Percentiles rank a stretch among this genome's conserved stretches.
Evolutionary conservation across 768 basidiomycete genomes (phyloP).

Genomic region (Lactarius psammicola): DNA sequence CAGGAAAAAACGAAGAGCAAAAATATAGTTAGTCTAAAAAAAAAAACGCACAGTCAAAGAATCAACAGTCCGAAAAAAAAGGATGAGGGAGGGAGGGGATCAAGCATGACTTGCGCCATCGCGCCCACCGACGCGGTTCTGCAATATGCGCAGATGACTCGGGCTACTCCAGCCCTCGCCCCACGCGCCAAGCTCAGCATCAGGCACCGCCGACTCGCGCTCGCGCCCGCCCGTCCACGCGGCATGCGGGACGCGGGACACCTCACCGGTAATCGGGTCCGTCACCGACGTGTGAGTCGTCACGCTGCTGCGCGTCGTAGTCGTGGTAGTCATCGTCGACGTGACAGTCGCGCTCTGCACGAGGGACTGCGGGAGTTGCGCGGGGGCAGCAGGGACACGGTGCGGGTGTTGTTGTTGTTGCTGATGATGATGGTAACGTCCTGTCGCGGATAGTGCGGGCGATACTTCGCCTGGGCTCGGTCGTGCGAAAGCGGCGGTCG

Average conservation of each 20-base stretch:
- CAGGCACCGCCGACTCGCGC: conserved; percentile 1
- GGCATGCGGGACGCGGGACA: conserved; percentile 33
- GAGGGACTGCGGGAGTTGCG: conserved; percentile 6
- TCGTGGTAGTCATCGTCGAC: conserved; percentile 32
- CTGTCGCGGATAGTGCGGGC: conserved; percentile 37
- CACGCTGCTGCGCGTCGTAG: conserved; percentile 34
- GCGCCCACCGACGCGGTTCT: conserved; percentile 21
- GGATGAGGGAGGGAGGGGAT: background rate
- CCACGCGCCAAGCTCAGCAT: conserved; percentile 12
- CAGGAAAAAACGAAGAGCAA: background rate
- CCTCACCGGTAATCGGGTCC: conserved; percentile 37
- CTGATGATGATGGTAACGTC: conserved; percentile 21
- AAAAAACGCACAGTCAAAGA: background rate
- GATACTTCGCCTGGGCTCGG: conserved; percentile 29
- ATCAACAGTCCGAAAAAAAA: no score
- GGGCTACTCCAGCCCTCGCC: conserved; percentile 26
- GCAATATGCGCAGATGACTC: conserved; percentile 21
- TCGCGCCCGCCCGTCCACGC: conserved; percentile 26
- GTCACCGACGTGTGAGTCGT: conserved; percentile 36
- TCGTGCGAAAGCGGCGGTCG: conserved; percentile 38
- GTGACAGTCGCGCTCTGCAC: conserved; percentile 30
- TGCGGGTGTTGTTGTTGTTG: conserved; percentile 11
- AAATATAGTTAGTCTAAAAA: background rate
- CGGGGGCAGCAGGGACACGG: background rate
- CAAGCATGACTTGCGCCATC: conserved; percentile 14